phyloP scores from a whole-genome alignment of 257 asterid species.

The Misopates orontium region DNA sequence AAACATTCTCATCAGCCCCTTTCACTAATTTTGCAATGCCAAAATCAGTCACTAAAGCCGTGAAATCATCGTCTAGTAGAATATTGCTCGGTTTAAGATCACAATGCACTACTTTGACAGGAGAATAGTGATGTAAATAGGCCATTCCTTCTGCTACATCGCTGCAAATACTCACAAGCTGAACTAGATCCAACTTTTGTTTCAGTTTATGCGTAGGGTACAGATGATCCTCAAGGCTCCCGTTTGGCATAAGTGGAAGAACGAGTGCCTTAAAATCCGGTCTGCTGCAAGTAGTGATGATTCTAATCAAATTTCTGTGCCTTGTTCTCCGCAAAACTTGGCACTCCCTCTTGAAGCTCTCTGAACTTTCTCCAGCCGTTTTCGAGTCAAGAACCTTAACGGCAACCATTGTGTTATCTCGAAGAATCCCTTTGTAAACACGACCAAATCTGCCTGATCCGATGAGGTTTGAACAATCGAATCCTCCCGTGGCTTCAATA shows the following conservation, averaged over 20 bases:
- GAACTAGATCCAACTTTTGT: constrained; percentile 40
- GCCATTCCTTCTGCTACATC: constrained; percentile 84
- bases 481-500: constrained; percentile 71
- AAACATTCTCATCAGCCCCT: constrained; percentile 35
- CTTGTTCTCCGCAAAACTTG: constrained; percentile 65
- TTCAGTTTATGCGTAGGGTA: constrained; percentile 43
- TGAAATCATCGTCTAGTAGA: constrained; percentile 66
- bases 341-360: constrained; percentile 78
- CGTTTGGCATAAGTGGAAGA: constrained; percentile 74
- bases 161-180: constrained; percentile 60
- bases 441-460: constrained; percentile 75
- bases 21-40: constrained; percentile 66
- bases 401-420: constrained; percentile 56
- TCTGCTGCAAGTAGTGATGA: constrained; percentile 67
- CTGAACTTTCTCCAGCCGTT: constrained; percentile 34
- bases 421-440: constrained; percentile 74
- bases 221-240: constrained; percentile 73
- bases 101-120: constrained; percentile 70
- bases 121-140: constrained; percentile 76
- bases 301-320: constrained; percentile 71
- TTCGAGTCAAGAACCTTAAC: constrained; percentile 57
- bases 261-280: constrained; percentile 88
- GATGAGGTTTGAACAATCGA: constrained; percentile 48
- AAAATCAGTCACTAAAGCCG: constrained; percentile 76
- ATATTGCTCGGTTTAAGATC: constrained; percentile 89